These are phyloP conservation scores for Neltuma alba DNA, from an alignment of 306 rosid genomes.

Conservation along the genomic window DNA sequence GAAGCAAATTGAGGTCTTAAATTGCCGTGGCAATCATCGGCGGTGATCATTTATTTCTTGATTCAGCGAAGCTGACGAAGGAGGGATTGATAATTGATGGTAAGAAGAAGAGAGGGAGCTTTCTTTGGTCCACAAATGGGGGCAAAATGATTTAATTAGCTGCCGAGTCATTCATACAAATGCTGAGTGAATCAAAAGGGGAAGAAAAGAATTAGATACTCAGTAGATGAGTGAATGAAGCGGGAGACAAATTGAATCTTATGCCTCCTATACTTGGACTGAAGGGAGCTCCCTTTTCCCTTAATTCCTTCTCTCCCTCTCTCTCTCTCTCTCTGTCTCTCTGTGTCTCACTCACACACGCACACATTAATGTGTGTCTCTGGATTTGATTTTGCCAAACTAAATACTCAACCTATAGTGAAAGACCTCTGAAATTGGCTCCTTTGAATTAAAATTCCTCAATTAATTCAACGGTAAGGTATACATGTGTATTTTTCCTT, in stretches of 20 bases:
- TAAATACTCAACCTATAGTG: too few relatives aligned
- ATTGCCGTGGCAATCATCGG: not conserved
- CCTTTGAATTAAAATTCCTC: too few relatives aligned
- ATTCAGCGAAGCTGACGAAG: not conserved
- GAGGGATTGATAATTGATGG: not conserved
- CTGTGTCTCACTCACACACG: not conserved
- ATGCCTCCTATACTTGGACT: constrained; percentile 85
- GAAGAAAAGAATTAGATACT: constrained; percentile 17
- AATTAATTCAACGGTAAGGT: too few relatives aligned
- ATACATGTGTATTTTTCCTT: too few relatives aligned
- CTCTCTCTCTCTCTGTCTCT: not conserved
- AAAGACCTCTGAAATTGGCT: too few relatives aligned
- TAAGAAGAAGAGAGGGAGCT: constrained; percentile 63
- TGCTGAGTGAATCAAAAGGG: constrained; percentile 56
- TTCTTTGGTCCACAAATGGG: constrained; percentile 85
- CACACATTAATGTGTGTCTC: too few relatives aligned
- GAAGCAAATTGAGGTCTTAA: too few relatives aligned
- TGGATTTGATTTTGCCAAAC: not conserved
- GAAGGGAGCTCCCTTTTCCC: constrained; percentile 97
- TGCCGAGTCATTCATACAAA: constrained; percentile 98
- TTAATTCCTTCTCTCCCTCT: not conserved
- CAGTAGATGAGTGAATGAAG: constrained; percentile 91
- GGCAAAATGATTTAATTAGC: constrained; percentile 69
- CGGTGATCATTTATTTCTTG: not conserved
- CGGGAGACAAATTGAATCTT: constrained; percentile 93